Conservation (phyloP, 805 yeast species). For the Candida orba region DNA sequence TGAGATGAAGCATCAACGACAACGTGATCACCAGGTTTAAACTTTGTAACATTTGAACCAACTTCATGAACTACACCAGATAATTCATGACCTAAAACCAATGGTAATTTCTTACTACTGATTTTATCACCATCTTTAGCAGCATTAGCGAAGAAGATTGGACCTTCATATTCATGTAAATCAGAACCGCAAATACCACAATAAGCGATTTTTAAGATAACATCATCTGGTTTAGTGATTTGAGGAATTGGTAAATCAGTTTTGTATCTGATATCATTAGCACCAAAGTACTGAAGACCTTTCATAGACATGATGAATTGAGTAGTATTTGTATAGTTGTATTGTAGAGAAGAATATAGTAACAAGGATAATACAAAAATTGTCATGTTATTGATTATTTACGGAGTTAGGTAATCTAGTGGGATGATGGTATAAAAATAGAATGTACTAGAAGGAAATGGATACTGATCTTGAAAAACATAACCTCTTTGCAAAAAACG, state of each 20-base stretch:
- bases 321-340: neutral
- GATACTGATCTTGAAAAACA: no score
- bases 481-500: no score
- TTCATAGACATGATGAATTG: constrained; percentile 25
- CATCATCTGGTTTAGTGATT: constrained; percentile 32
- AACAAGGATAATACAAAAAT: neutral
- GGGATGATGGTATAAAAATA: no score
- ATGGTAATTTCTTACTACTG: constrained; percentile 37
- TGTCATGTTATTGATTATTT: no score
- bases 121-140: constrained; percentile 28
- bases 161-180: constrained; percentile 51
- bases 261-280: constrained; percentile 30
- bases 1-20: constrained; percentile 46
- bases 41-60: constrained; percentile 42
- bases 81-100: constrained; percentile 57
- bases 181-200: constrained; percentile 60
- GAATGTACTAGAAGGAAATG: no score
- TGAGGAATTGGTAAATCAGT: constrained; percentile 29
- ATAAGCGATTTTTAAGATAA: constrained; percentile 37
- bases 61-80: constrained; percentile 49
- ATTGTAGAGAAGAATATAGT: neutral
- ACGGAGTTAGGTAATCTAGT: no score
- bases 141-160: constrained; percentile 53
- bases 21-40: constrained; percentile 48
- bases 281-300: constrained; percentile 35